Percentiles rank a stretch among this genome's conserved stretches.
These are phyloP conservation scores for Didymella segeticola DNA, from an alignment of 2,329 filamentous ascomycete species.

Conservation along the genomic window DNA sequence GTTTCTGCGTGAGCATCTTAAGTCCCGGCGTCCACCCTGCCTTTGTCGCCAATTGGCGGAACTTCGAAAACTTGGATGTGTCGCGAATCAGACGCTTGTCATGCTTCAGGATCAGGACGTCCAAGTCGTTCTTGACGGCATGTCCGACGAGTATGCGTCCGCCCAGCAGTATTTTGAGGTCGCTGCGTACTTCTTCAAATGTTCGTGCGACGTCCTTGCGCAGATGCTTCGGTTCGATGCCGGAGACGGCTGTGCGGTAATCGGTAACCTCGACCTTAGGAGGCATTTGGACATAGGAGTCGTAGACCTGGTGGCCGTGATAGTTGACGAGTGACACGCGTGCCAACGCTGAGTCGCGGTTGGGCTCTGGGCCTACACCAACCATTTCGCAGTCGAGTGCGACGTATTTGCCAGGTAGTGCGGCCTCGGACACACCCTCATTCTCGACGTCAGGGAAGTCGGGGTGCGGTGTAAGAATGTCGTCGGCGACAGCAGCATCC, in stretches of 20 bases:
- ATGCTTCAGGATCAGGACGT: constrained; percentile 78
- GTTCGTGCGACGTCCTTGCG: constrained; percentile 52
- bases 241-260: constrained; percentile 87
- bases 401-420: constrained; percentile 86
- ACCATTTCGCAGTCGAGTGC: constrained; percentile 99
- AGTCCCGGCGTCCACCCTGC: constrained; percentile 73
- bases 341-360: constrained; percentile 77
- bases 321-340: constrained; percentile 92
- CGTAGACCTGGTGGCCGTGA: constrained; percentile 90
- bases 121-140: constrained; percentile 78
- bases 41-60: constrained; percentile 68
- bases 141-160: constrained; percentile 82
- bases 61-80: constrained; percentile 78
- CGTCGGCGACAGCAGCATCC: constrained; percentile 62
- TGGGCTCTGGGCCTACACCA: constrained; percentile 71
- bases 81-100: constrained; percentile 81
- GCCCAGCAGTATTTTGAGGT: constrained; percentile 72
- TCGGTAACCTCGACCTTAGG: constrained; percentile 78
- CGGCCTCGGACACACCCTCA: constrained; percentile 55
- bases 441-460: constrained; percentile 52
- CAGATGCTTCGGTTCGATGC: constrained; percentile 78
- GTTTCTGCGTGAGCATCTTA: constrained; percentile 63
- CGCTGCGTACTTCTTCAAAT: constrained; percentile 78
- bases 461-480: constrained; percentile 55
- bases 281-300: constrained; percentile 81